Evolutionary conservation across 805 yeast genomes (phyloP).

Genomic region (Cyberlindnera americana): DNA sequence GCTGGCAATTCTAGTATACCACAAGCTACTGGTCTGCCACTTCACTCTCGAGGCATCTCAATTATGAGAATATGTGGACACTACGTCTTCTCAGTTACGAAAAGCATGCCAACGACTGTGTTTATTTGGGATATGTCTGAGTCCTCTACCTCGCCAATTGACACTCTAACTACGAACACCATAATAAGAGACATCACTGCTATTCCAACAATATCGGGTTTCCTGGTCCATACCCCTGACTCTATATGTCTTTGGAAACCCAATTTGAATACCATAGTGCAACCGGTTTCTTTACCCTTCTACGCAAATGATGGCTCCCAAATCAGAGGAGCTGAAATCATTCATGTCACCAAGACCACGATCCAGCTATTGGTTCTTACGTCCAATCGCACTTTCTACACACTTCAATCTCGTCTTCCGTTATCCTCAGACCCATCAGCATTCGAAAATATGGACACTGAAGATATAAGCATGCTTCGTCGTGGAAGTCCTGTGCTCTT

Average conservation of each 20-base stretch:
- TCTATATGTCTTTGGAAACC: slow-evolving; percentile 14
- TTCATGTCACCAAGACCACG: slow-evolving; percentile 4
- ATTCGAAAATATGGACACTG: slow-evolving; percentile 15
- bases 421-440: not conserved
- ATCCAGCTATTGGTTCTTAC: slow-evolving; percentile 10
- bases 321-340: slow-evolving; percentile 8
- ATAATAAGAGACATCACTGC: slow-evolving; percentile 10
- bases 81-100: slow-evolving; percentile 3
- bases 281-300: slow-evolving; percentile 1
- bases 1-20: slow-evolving; percentile 9
- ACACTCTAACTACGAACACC: slow-evolving; percentile 11
- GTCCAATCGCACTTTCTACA: slow-evolving; percentile 9
- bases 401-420: slow-evolving; percentile 5
- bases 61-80: slow-evolving; percentile 1
- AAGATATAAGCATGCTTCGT: slow-evolving; percentile 15
- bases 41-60: slow-evolving; percentile 8
- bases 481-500: slow-evolving; percentile 19
- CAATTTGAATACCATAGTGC: slow-evolving; percentile 2
- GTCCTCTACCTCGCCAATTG: slow-evolving; percentile 2
- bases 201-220: not conserved
- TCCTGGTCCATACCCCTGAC: slow-evolving; percentile 8
- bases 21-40: slow-evolving; percentile 2
- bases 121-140: slow-evolving; percentile 14
- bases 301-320: slow-evolving; percentile 2
- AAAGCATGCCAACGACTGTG: slow-evolving; percentile 18